A percentile compares a stretch with the other conserved stretches of the same genome.
These are phyloP conservation scores for Calonectria leucothoes DNA, from an alignment of 2,329 filamentous ascomycete species.

Conservation along the genomic window DNA sequence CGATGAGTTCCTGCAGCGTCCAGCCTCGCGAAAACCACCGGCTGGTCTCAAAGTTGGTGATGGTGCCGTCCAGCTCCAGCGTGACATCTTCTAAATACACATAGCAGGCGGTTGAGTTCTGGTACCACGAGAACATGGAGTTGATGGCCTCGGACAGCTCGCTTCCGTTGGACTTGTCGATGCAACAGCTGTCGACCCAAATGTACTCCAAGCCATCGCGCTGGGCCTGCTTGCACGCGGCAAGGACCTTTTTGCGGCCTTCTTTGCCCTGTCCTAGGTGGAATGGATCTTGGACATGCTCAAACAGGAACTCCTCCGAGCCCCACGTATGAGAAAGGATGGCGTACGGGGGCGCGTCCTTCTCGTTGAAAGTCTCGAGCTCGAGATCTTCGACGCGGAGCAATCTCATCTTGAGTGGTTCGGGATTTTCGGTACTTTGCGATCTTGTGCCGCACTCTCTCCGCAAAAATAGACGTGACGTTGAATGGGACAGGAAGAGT, in stretches of 20 bases:
- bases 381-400: neutral
- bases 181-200: neutral
- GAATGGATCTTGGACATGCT: neutral
- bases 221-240: neutral
- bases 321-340: constrained; percentile 4
- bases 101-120: neutral
- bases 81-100: neutral
- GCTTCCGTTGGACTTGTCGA: neutral
- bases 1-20: neutral
- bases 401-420: neutral
- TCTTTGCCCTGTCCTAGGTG: neutral
- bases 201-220: neutral
- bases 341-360: neutral
- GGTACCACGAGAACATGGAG: neutral
- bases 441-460: neutral
- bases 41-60: neutral
- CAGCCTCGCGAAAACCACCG: neutral
- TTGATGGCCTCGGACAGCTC: neutral
- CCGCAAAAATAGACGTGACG: neutral
- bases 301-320: neutral
- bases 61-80: neutral
- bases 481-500: neutral
- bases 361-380: neutral
- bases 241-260: neutral
- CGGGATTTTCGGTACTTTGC: neutral